phyloP scores from a whole-genome alignment of 441 rosid species.

The Populus tomentosa region DNA sequence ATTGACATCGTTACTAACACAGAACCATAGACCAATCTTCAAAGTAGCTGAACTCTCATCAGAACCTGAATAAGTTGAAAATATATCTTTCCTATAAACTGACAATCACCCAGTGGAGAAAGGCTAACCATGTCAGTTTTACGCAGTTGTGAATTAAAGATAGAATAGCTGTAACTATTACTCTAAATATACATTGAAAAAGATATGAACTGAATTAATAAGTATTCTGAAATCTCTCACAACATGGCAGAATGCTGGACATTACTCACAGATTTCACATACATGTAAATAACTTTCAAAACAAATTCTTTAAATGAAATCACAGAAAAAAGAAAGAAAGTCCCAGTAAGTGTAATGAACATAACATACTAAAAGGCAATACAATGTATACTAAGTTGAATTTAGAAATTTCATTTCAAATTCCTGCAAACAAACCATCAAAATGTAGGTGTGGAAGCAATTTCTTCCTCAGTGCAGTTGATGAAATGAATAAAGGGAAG shows the following conservation, averaged over 20 bases:
- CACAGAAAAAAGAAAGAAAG: neutral
- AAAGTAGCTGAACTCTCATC: no score
- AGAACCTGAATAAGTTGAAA: no score
- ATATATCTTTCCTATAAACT: no score
- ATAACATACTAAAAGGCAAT: neutral
- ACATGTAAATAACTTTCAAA: neutral
- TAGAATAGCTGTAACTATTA: neutral
- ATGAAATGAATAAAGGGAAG: neutral
- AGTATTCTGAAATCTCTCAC: neutral
- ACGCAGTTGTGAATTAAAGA: neutral
- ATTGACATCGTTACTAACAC: no score
- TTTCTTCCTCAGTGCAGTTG: neutral
- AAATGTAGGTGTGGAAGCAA: neutral
- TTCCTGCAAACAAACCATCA: neutral
- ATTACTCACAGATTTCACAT: neutral
- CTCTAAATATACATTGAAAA: neutral
- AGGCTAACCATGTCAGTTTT: no score
- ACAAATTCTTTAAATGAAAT: neutral
- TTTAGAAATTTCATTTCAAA: neutral
- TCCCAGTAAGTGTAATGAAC: neutral
- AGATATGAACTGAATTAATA: neutral
- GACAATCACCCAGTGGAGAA: no score
- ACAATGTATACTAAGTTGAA: neutral
- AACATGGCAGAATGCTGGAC: neutral
- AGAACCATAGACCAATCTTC: no score